Base-by-base conservation (phyloP, 441 rosid species). In the Euphorbia celastroides region DNA sequence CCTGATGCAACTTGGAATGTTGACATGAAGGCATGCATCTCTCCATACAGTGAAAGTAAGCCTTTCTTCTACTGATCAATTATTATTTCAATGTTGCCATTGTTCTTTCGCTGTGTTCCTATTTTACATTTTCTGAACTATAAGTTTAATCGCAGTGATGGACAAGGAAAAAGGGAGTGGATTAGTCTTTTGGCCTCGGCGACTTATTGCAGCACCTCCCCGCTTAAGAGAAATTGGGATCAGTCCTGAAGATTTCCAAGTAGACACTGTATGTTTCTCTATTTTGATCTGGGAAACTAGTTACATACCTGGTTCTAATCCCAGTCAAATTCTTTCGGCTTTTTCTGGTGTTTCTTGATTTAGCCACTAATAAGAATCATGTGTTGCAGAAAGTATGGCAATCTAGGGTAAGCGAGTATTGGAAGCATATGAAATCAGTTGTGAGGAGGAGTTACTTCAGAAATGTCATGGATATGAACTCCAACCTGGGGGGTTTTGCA, bases 391-490 rank as follows among this genome's bases (percentile, higher is more conserved):
- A 89, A 75, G 61, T 66, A 23, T 94, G 99, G 99, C 83, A 67
- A 54, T 84, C 65, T 23, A 86, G 88, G 69, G 96, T 94, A 27
- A 86, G 89, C 58, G 76, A 75, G 62, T 94, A 94, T 74, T 94
- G 92, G 97, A 82, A 85, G 65, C 81, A 89, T 52, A 69, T 94
- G 80, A 83, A 89, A 63, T 78, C 98, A 28, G 92, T 86, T 78
- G 73, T 89, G 52, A 74, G 83, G 57, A 70, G 86, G 2, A 79
- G 92, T 77, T 81, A 84, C 11, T 42, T 90, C 64, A 88, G 99
- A 81, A 94, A 94, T 74, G n/a, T 94, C 72, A 88, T 94, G 96
- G 99, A 94, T 84, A 94, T 94, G 99, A 94, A 94, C 74, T 96
- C 97, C 64, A 70, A 86, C 76, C 71, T 85, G 76, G 99, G 99